Base-by-base conservation (phyloP, 1,284 basidiomycete species). In the Phellopilus nigrolimitatus region DNA sequence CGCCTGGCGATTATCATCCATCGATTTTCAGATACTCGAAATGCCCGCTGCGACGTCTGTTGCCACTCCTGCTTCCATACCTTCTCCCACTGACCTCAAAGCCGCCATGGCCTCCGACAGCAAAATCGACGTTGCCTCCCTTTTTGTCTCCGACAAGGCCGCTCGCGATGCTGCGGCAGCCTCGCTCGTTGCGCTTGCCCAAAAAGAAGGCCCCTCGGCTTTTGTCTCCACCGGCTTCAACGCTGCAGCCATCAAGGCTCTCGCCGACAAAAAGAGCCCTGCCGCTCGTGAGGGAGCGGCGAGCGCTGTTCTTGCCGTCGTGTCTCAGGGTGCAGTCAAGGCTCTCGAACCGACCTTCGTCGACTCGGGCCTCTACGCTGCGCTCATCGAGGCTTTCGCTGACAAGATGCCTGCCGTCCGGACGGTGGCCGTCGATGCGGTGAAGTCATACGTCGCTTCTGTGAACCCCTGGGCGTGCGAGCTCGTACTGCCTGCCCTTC, bases 381-480 rank as follows among this genome's bases (percentile, higher is more conserved):
- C 84, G 58, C 86, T 99, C 63, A 78, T 95, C 63, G 97, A 98
- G 74, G 70, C 87, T 28, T 91, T 95, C 65, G 92, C 90, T 65
- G 92, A 95, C 78, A 95, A 95, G 79, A 85, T 86, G 75, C 86
- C 88, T 61, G 80, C 82, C 61, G 88, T 88, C 66, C 82, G 87
- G 68, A 86, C 83, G 61, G 88, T 90, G 52, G 89, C 95, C 56
- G 72, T 95, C 57, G 84, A 87, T 64, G 93, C 95, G 53, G 84
- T 95, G 65, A 82, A 82, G 68, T 74, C 78, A 64, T 88, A 88
- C 64, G 85, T 84, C 65, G 75, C 87, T 64, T 76, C 79, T 61
- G 91, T 93, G 86, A 94, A 89, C 75, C 85, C 90, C 28, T 98
- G 95, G 94, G 90, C 86, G 46, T 75, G 88, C 31, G 78, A 82